Base-by-base conservation (phyloP, 2,329 filamentous ascomycete species). In the Bimuria novae-zelandiae region DNA sequence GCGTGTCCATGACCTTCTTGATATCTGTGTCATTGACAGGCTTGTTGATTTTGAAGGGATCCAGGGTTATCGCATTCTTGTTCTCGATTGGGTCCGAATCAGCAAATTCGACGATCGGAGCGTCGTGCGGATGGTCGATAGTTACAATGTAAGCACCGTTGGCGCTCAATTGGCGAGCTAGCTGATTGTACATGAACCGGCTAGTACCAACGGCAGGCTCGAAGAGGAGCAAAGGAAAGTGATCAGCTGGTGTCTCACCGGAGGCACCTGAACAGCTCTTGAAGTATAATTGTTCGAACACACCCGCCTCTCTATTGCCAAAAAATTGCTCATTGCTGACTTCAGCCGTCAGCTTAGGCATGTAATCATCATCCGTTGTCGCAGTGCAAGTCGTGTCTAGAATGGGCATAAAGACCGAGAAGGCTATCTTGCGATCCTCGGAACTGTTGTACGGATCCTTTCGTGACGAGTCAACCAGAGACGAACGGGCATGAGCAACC, bases 81-180 rank as follows among this genome's bases (percentile, higher is more conserved):
- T 61, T 61, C 7, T 71, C 62, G 10, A 74, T 54, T 0, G 66
- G 61, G 1, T 23, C 22, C 1, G 29, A 52, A 3, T 74, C 16
- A n/a, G 43, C 8, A 75, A 79, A 81, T 49, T 80, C 74, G 7
- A 83, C 73, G 17, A 79, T 67, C 0, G 63, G 51, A 0, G 76
- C 70, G 42, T 82, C 80, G 42, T 78, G 76, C 0, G 80, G 74
- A 45, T 82, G 80, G 51, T 83, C 81, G 21, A 83, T 65, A 0
- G 79, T 67, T 11, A 81, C 65, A 2, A 83, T 77, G 0, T 75
- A 68, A 43, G 75, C 78, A 0, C 80, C 80, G 5, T 75, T 68
- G 14, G 76, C 78, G 0, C 79, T 77, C 3, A 83, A 67, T 3
- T 77, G 75, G 2, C 74, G 73, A 1, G 79, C 77, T 52, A 78